Evolutionary conservation across 768 basidiomycete species (phyloP).

Genomic region (Lentinula sp.): DNA sequence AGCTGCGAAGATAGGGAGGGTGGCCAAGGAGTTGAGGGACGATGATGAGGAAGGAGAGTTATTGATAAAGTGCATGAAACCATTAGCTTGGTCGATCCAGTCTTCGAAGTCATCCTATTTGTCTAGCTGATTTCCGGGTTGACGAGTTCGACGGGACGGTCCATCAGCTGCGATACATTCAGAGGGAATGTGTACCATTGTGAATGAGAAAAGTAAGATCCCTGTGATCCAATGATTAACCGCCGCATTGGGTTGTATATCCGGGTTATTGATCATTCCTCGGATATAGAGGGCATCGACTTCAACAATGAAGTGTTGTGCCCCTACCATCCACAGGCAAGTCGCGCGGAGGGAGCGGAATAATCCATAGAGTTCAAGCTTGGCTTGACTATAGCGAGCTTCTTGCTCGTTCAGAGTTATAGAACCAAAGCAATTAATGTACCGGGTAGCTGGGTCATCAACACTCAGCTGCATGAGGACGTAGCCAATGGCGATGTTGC

Average conservation of each 20-base stretch:
- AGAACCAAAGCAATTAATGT: slow-evolving; percentile 24
- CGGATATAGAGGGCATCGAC: slow-evolving; percentile 19
- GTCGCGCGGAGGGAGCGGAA: slow-evolving; percentile 20
- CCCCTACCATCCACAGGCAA: slow-evolving; percentile 13
- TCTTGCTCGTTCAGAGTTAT: slow-evolving; percentile 23
- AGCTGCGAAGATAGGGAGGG: too few relatives aligned
- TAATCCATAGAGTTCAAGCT: slow-evolving; percentile 28
- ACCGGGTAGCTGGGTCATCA: slow-evolving; percentile 6
- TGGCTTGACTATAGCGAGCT: slow-evolving; percentile 25
- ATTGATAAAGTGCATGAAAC: background rate
- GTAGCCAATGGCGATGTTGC: too few relatives aligned
- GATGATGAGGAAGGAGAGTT: background rate
- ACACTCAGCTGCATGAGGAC: too few relatives aligned
- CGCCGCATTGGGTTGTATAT: background rate
- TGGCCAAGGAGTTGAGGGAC: background rate
- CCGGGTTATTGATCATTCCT: background rate
- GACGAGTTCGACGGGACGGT: background rate
- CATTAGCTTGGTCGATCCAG: background rate
- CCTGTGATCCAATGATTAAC: slow-evolving; percentile 13
- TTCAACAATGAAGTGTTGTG: slow-evolving; percentile 15
- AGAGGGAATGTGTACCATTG: slow-evolving; percentile 21
- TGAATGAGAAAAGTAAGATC: slow-evolving; percentile 23
- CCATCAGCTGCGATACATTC: background rate
- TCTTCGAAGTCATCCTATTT: background rate
- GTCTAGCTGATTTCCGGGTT: background rate